These are phyloP conservation scores for Austropuccinia psidii DNA, from an alignment of 1,284 basidiomycete species.

Conservation along the genomic window DNA sequence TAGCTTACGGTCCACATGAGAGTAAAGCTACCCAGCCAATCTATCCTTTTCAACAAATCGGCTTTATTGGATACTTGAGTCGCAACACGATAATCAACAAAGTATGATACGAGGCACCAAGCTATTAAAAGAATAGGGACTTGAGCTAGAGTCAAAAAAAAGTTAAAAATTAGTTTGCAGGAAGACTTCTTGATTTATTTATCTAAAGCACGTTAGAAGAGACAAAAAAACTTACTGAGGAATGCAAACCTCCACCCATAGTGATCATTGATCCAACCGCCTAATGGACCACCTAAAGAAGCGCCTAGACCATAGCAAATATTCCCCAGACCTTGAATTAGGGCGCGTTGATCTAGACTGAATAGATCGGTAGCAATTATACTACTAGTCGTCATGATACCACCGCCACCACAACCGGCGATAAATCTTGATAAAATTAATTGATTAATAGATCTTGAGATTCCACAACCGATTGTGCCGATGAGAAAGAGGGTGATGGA, in stretches of 20 bases:
- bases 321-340: slow-evolving; percentile 46
- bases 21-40: slow-evolving; percentile 20
- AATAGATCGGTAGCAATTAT: slow-evolving; percentile 46
- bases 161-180: too few relatives aligned
- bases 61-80: slow-evolving; percentile 5
- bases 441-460: neutral
- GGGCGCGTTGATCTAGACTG: slow-evolving; percentile 44
- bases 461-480: slow-evolving; percentile 16
- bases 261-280: slow-evolving; percentile 45
- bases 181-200: too few relatives aligned
- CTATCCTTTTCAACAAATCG: slow-evolving; percentile 14
- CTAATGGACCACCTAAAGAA: slow-evolving; percentile 46
- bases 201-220: too few relatives aligned
- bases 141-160: slow-evolving; percentile 39
- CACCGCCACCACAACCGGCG: slow-evolving; percentile 24
- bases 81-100: slow-evolving; percentile 33
- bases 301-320: slow-evolving; percentile 45
- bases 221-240: slow-evolving; percentile 26
- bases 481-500: slow-evolving; percentile 38
- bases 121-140: slow-evolving; percentile 43
- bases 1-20: slow-evolving; percentile 1
- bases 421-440: slow-evolving; percentile 1
- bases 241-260: slow-evolving; percentile 47
- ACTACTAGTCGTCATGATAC: slow-evolving; percentile 41
- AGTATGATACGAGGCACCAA: slow-evolving; percentile 39